Evolutionary conservation across 2,329 filamentous ascomycete genomes (phyloP).

Genomic region (Hypoxylon sp.): DNA sequence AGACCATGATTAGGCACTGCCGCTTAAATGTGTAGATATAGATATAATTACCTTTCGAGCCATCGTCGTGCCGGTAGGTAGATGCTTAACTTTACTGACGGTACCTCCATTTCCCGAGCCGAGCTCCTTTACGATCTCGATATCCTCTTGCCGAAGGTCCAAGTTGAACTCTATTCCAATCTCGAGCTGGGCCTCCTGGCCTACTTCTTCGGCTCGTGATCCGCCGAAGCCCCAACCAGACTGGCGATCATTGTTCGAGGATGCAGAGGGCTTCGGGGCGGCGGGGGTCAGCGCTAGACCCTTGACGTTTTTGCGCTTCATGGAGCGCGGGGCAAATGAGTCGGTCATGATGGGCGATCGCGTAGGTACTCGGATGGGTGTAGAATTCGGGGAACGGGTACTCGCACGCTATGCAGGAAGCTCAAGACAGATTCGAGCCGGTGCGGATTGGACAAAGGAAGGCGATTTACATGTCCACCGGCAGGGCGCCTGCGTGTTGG

Average conservation of each 20-base stretch:
- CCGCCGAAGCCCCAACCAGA: constrained; percentile 61
- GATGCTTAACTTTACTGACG: constrained; percentile 97
- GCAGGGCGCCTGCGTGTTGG: constrained; percentile 22
- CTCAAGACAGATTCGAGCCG: constrained; percentile 28
- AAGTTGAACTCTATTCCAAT: constrained; percentile 98
- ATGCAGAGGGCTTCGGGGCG: constrained; percentile 78
- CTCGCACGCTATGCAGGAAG: constrained; percentile 23
- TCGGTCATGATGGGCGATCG: constrained; percentile 69
- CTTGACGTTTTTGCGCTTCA: constrained; percentile 99
- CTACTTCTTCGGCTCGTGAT: constrained; percentile 65
- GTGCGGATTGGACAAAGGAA: constrained; percentile 26
- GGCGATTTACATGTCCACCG: constrained; percentile 41
- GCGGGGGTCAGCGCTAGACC: constrained; percentile 89
- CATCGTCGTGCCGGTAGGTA: constrained; percentile 96
- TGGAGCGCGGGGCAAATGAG: constrained; percentile 78
- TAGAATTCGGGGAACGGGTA: constrained; percentile 21
- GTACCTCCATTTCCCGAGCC: constrained; percentile 97
- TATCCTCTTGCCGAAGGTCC: constrained; percentile 90
- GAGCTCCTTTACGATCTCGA: constrained; percentile 93
- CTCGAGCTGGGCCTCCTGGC: constrained; percentile 78
- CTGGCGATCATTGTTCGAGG: constrained; percentile 76
- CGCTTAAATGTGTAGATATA: background rate
- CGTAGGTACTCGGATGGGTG: constrained; percentile 16
- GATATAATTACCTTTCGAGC: constrained; percentile 86
- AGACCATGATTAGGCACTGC: constrained; percentile 26